Evolutionary conservation across 805 yeast species (phyloP).

Genomic region (Candida arabinofermentans): DNA sequence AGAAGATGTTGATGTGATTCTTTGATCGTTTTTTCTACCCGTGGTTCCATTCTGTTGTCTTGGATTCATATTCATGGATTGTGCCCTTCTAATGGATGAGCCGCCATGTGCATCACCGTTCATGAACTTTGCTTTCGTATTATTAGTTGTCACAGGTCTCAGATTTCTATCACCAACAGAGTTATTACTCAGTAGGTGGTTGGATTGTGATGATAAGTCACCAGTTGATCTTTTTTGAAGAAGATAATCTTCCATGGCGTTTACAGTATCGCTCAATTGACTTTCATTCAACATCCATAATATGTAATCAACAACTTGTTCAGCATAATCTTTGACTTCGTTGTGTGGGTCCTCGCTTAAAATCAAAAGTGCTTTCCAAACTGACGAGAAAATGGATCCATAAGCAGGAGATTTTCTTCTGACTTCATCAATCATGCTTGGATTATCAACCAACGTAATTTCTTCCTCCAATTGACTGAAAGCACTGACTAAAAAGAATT

Average conservation of each 20-base stretch:
- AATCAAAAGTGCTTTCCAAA: conserved; percentile 81
- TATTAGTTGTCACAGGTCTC: conserved; percentile 9
- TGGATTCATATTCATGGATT: conserved; percentile 20
- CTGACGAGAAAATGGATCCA: conserved; percentile 79
- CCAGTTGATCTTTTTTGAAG: conserved; percentile 40
- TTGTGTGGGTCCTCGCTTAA: conserved; percentile 84
- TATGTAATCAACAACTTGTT: conserved; percentile 69
- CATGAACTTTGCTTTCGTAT: conserved; percentile 3
- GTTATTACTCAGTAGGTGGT: not conserved
- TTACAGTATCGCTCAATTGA: conserved; percentile 59
- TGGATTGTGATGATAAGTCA: not conserved
- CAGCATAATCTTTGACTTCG: conserved; percentile 72
- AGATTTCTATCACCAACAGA: conserved; percentile 3
- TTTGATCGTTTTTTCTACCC: conserved; percentile 3
- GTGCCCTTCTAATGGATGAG: conserved; percentile 18
- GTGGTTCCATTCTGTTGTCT: not conserved
- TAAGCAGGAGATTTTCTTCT: conserved; percentile 72
- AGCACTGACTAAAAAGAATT: conserved; percentile 81
- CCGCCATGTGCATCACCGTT: not conserved
- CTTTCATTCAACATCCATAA: conserved; percentile 60
- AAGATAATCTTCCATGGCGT: conserved; percentile 61
- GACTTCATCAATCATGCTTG: conserved; percentile 58
- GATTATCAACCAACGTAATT: conserved; percentile 58
- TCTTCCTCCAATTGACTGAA: conserved; percentile 83
- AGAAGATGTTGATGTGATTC: conserved; percentile 23